Conservation (phyloP, 2,329 filamentous ascomycete species). For the Zymoseptoria crescenta region DNA sequence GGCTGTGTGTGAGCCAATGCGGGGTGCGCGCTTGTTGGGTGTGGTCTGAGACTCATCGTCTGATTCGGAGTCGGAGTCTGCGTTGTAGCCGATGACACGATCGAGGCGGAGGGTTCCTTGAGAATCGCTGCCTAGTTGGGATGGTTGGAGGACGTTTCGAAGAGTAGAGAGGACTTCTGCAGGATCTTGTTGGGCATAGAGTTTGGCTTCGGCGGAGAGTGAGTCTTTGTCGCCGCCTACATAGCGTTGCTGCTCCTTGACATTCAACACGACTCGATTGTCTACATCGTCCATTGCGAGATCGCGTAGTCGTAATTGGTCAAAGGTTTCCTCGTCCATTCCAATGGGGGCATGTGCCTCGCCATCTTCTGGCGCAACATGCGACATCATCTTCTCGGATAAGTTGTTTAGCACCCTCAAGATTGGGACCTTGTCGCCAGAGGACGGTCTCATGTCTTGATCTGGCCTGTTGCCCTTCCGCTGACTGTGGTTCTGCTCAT, state of each 20-base stretch:
- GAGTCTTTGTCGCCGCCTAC: constrained; percentile 51
- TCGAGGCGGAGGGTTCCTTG: constrained; percentile 43
- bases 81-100: constrained; percentile 58
- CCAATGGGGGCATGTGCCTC: constrained; percentile 58
- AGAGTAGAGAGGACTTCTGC: constrained; percentile 58
- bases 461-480: constrained; percentile 81
- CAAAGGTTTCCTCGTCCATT: constrained; percentile 64
- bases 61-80: constrained; percentile 53
- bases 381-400: constrained; percentile 87
- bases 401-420: constrained; percentile 82
- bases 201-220: constrained; percentile 41
- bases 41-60: constrained; percentile 41
- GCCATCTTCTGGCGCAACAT: constrained; percentile 71
- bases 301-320: constrained; percentile 70
- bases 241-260: constrained; percentile 79
- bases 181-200: constrained; percentile 64
- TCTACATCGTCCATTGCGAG: constrained; percentile 66
- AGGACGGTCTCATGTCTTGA: constrained; percentile 74
- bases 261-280: constrained; percentile 72
- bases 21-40: constrained; percentile 37
- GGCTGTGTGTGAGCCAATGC: constrained; percentile 63
- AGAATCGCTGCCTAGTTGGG: constrained; percentile 25
- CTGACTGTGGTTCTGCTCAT: constrained; percentile 89
- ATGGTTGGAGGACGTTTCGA: constrained; percentile 52
- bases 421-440: constrained; percentile 72